Base-by-base conservation (phyloP, 495 filamentous ascomycete species). In the Penicillium daleae region DNA sequence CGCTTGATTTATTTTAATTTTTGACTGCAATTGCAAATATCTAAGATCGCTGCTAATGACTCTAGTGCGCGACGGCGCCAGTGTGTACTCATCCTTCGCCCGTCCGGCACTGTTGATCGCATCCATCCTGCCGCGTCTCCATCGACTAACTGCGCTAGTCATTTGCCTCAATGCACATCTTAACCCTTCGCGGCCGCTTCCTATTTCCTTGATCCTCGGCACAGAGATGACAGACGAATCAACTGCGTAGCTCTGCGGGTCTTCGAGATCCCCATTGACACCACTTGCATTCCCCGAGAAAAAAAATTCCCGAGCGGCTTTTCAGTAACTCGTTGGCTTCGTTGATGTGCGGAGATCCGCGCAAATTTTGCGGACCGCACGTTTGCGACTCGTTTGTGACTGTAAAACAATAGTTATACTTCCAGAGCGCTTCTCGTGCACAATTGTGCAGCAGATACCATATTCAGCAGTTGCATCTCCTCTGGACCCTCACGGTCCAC, bases 41-140 rank as follows among this genome's bases (percentile, higher is more conserved):
- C 59, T 35, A 63, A 50, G 62, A 70, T 70, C 65, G 62, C 62
- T 66, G 52, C 61, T 67, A 67, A 58, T 61, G 66, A 57, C 63
- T 63, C 62, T 26, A 35, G 56, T 42, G 22, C 44, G 26, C 12
- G 46, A 50, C 46, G 56, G 51, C 48, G 40, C 39, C 17, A 46
- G 50, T 57, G 61, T 57, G 37, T 68, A 64, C 7, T 27, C 59
- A 62, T 65, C 61, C 52, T 60, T 48, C 49, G 44, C 31, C 35
- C 39, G 29, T 35, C 51, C 2, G 9, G 63, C 27, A 52, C 29
- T 55, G 63, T 63, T 69, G 60, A 9, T 27, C 24, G 19, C 24
- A 21, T 12, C 42, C 42, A 46, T 46, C 19, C 2, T 24, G 42
- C 17, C 46, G 24, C 6, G 50, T 17, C 29, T 32, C 44, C 51